Conservation (phyloP, 768 basidiomycete species). For the Panaeolus cyanescens region DNA sequence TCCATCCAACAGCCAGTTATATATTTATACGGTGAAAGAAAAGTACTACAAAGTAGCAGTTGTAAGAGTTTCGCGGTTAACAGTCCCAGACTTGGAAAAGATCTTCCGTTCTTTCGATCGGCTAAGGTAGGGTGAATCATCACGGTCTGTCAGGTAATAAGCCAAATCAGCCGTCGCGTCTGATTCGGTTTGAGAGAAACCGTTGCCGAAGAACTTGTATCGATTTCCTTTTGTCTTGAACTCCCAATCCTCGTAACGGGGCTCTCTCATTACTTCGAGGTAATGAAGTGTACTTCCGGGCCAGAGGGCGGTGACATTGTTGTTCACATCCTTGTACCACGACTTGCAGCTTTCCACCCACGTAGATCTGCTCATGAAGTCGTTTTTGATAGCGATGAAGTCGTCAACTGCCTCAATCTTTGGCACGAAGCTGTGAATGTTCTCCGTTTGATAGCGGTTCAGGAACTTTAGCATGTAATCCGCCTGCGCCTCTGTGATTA, state of each 20-base stretch:
- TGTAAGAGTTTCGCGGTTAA: neutral
- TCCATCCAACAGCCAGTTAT: no score
- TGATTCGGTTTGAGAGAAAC: slow-evolving; percentile 28
- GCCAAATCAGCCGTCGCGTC: slow-evolving; percentile 30
- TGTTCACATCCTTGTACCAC: slow-evolving; percentile 28
- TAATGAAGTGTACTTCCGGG: slow-evolving; percentile 33
- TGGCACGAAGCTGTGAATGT: slow-evolving; percentile 31
- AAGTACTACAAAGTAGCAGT: no score
- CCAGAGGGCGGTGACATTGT: slow-evolving; percentile 31
- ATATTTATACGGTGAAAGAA: neutral
- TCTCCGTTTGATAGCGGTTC: slow-evolving; percentile 31
- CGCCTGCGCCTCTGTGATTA: slow-evolving; percentile 25
- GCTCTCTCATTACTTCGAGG: slow-evolving; percentile 26
- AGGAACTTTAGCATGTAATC: slow-evolving; percentile 31
- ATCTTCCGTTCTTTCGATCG: slow-evolving; percentile 15
- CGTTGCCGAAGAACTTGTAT: slow-evolving; percentile 30
- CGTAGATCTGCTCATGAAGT: slow-evolving; percentile 29
- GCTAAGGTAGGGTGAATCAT: slow-evolving; percentile 18
- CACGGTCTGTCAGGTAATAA: slow-evolving; percentile 25
- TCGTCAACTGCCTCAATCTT: slow-evolving; percentile 32
- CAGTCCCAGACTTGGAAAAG: neutral
- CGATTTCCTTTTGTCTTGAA: slow-evolving; percentile 29
- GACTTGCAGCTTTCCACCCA: slow-evolving; percentile 28
- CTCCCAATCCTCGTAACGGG: slow-evolving; percentile 32
- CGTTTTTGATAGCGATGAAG: slow-evolving; percentile 28